Base-by-base conservation (phyloP, 345 rosid genomes). In the Litchi chinensis region DNA sequence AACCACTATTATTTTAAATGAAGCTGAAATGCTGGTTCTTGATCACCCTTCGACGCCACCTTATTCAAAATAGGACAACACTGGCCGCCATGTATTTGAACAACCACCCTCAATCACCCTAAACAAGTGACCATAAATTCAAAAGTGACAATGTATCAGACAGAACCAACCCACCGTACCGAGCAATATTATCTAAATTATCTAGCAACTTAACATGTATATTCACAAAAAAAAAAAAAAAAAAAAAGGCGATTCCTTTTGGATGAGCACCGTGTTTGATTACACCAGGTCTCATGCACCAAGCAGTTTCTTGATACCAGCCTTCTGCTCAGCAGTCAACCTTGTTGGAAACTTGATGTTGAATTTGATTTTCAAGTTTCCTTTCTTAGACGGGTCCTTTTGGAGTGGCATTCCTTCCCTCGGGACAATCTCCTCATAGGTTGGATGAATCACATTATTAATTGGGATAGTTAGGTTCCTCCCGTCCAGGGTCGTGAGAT, bases 341-440 rank as follows among this genome's bases (percentile, higher is more conserved):
- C 85, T 85, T 3, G 87, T 80, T 24, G 96, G 96, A 75, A 92
- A 92, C 85, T 78, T 83, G 80, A 90, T 83, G 76, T 88, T 84
- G 78, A 92, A 92, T 75, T 87, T 90, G 85, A 92, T 86, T 79
- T 81, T 85, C 59, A 90, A 83, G 73, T 89, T 89, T 32, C 93
- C 93, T 80, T 70, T 88, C 84, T 80, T 85, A 46, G 82, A 68
- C 41, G 93, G 90, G 68, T 91, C 92, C 80, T 86, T 88, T 50
- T 89, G 90, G 21, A 89, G 78, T 1, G 94, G 94, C 92, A 91
- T 89, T 76, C 92, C 94, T 59, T 91, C 92, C 67, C 79, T 76
- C 2, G 89, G 65, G 26, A 91, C 84, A 46, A 87, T 83, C 48
- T 86, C 85, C 85, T 91, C 94, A 19, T 86, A 86, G 22, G 80